Percentiles rank a stretch among this genome's conserved stretches.
phyloP scores from a whole-genome alignment of 2,329 filamentous ascomycete genomes.

The Trichoderma harzianum region DNA sequence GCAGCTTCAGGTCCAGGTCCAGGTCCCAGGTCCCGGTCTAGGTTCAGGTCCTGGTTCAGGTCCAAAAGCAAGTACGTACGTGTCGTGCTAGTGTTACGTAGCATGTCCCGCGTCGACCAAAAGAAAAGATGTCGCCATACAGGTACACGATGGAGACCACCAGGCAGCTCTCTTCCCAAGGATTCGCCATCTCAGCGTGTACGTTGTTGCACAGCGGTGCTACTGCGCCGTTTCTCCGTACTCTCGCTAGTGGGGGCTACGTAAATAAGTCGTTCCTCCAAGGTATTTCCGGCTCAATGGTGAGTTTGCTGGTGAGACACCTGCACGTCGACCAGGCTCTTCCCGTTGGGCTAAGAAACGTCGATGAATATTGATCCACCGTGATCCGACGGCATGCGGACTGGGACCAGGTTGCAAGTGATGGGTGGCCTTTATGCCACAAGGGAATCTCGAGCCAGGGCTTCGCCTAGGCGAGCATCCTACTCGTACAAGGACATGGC shows the following conservation, averaged over 20 bases:
- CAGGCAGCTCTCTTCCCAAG: background rate
- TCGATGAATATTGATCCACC: conserved; percentile 14
- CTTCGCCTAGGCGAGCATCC: conserved; percentile 3
- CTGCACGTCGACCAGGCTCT: conserved; percentile 9
- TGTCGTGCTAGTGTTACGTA: background rate
- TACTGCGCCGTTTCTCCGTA: background rate
- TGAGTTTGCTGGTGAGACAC: conserved; percentile 15
- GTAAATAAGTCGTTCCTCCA: conserved; percentile 2
- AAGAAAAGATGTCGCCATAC: background rate
- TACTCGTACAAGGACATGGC: background rate
- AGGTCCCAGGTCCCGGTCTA: background rate
- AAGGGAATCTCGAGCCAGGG: background rate
- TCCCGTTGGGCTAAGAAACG: conserved; percentile 2
- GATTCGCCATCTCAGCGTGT: background rate
- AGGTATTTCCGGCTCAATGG: conserved; percentile 17
- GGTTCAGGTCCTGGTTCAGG: background rate
- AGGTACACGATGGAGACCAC: background rate
- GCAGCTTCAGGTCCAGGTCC: background rate
- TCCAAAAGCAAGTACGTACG: background rate
- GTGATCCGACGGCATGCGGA: conserved; percentile 16
- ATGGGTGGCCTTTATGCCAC: background rate
- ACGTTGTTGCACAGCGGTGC: background rate
- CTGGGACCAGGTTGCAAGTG: conserved; percentile 1
- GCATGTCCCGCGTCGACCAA: background rate
- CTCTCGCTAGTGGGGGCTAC: conserved; percentile 2